These are phyloP conservation scores for Comarum palustre DNA, from an alignment of 306 rosid genomes.

Conservation along the genomic window DNA sequence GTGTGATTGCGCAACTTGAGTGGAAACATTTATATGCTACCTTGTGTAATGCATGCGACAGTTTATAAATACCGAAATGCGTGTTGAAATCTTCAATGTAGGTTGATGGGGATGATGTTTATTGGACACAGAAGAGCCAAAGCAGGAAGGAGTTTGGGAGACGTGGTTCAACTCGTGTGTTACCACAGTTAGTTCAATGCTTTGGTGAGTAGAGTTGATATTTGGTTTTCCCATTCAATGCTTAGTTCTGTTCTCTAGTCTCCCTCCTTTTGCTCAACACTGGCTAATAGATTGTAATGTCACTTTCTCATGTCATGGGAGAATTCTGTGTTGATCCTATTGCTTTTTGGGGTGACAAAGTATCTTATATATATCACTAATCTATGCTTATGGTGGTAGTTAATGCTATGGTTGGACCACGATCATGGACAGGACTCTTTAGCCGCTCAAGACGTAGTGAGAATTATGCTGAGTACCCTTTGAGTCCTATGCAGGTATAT, in stretches of 20 bases:
- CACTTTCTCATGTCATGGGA: background rate
- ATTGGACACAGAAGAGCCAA: slow-evolving; percentile 56
- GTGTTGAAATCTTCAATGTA: slow-evolving; percentile 33
- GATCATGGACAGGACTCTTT: slow-evolving; percentile 90
- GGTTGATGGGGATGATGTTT: slow-evolving; percentile 86
- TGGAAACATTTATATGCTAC: slow-evolving; percentile 16
- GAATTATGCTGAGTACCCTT: slow-evolving; percentile 47
- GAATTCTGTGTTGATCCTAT: background rate
- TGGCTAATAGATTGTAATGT: background rate
- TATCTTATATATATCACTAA: slow-evolving; percentile 24
- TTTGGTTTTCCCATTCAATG: slow-evolving; percentile 2
- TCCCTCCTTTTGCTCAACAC: slow-evolving; percentile 4
- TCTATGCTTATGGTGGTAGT: slow-evolving; percentile 50
- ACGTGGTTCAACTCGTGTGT: slow-evolving; percentile 68
- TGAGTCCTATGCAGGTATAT: slow-evolving; percentile 72
- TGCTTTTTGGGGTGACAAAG: background rate
- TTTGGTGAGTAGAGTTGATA: slow-evolving; percentile 58
- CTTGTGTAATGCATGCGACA: slow-evolving; percentile 11
- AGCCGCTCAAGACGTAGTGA: slow-evolving; percentile 44
- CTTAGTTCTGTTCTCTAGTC: background rate
- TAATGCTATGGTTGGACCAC: slow-evolving; percentile 93
- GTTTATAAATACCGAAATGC: slow-evolving; percentile 25
- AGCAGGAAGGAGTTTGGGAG: slow-evolving; percentile 65
- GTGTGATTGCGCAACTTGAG: background rate
- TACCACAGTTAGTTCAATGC: slow-evolving; percentile 78